These are phyloP conservation scores for Sporothrix luriei DNA, from an alignment of 2,329 filamentous ascomycete genomes.

Conservation along the genomic window DNA sequence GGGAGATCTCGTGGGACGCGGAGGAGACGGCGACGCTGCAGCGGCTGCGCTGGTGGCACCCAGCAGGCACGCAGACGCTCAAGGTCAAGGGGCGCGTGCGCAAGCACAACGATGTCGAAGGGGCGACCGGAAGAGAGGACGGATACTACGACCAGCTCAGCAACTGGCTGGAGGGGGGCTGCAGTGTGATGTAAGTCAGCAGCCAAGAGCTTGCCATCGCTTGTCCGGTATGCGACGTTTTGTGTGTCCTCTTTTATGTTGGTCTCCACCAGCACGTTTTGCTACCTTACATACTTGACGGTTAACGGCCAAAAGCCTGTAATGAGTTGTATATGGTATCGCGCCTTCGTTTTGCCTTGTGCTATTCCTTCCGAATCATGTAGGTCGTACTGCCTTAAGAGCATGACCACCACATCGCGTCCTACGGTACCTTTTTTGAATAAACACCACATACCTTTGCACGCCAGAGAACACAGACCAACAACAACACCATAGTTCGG, in stretches of 20 bases:
- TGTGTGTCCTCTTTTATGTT: background rate
- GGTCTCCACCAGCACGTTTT: background rate
- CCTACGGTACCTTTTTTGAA: background rate
- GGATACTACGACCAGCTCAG: conserved; percentile 75
- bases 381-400: too few relatives aligned
- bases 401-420: background rate
- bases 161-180: conserved; percentile 51
- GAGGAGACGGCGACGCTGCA: conserved; percentile 71
- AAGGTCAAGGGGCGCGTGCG: conserved; percentile 73
- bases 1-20: conserved; percentile 78
- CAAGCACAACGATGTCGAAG: conserved; percentile 59
- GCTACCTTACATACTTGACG: background rate
- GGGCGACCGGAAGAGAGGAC: conserved; percentile 66
- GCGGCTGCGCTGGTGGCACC: conserved; percentile 89
- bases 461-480: background rate
- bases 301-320: background rate
- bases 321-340: background rate
- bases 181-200: conserved; percentile 54
- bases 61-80: conserved; percentile 77
- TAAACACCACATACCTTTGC: background rate
- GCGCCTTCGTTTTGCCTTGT: background rate
- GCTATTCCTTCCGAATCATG: background rate
- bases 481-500: background rate
- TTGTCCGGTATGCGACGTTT: background rate
- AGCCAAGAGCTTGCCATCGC: background rate